Conservation (phyloP, 208 protist genomes). For the Vickermania spadyakhi region DNA sequence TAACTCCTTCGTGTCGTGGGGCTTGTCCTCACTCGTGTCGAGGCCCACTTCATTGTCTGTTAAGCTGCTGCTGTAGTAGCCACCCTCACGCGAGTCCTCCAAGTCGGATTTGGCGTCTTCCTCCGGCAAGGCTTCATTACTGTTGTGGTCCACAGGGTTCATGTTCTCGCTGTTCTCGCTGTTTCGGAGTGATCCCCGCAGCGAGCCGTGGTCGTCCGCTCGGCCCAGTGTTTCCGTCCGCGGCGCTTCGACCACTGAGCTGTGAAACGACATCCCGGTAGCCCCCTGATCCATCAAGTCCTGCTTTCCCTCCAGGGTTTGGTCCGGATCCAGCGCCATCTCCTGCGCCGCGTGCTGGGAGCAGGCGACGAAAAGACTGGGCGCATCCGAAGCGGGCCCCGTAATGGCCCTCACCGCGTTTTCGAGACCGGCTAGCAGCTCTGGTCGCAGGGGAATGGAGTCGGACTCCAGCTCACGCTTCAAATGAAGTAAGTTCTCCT, state of each 20-base stretch:
- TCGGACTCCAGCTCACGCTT: not conserved
- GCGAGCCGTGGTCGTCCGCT: not conserved
- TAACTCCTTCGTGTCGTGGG: not conserved
- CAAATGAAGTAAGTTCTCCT: not conserved
- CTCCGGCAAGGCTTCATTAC: not conserved
- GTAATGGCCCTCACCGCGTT: not conserved
- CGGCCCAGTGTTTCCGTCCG: not conserved
- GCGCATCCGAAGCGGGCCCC: not conserved
- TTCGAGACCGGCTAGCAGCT: not conserved
- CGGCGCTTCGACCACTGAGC: not conserved
- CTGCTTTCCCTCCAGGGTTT: not conserved
- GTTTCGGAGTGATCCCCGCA: not conserved
- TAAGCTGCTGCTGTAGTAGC: not conserved
- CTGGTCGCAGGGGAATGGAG: not conserved
- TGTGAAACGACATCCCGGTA: constrained; percentile 1
- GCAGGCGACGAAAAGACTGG: not conserved
- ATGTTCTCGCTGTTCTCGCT: not conserved
- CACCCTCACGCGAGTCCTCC: not conserved
- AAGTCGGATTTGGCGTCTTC: not conserved
- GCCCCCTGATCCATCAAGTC: not conserved
- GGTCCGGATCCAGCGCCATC: not conserved
- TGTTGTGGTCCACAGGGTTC: not conserved
- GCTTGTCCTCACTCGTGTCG: not conserved
- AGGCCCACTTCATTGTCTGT: not conserved
- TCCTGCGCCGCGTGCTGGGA: not conserved